Evolutionary conservation across 2,329 filamentous ascomycete species (phyloP), one percentile per base, ranked within the genome.

Genomic region (Colletotrichum tamarilloi): DNA sequence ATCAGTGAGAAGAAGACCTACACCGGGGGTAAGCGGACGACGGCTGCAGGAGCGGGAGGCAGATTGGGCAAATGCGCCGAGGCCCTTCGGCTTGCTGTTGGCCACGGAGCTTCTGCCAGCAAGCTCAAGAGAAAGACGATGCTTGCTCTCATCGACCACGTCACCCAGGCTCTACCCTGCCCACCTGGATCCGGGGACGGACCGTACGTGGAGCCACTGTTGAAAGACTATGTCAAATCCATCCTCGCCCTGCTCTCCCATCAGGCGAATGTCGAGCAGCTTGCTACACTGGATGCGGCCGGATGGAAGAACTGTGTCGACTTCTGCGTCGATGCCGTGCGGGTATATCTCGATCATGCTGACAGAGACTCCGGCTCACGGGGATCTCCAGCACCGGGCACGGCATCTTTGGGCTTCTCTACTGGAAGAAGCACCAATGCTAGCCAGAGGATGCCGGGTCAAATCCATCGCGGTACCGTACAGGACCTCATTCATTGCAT

Each of bases 141-240:
- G n/a, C 89, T 92, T 77, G 90, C 93, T 6, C 85, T 98, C 19
- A 86, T 97, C 75, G 92, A 95, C 75, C 95, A 98, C 82, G 92
- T 98, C 74, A 92, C 91, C 3, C 92, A 98, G 76, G 91, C 91
- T 22, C 86, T 97, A 4, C 89, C 91, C 2, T 88, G 86, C 0
- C 82, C 84, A 8, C 12, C 46, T 24, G 60, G 26, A 2, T 46
- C 46, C 67, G 91, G 91, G 16, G 87, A 86, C 4, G 89, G 91
- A 67, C 87, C 86, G 2, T 89, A 93, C 67, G 91, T 94, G 75
- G 87, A 91, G 70, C 92, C 93, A 14, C 86, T 99, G 5, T 84
- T 92, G 28, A 87, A 91, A 62, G 91, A 97, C 78, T 97, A 98
- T 80, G 88, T 94, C 76, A 97, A 94, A 84, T 89, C 92, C 24